Evolutionary conservation across 2,329 filamentous ascomycete genomes (phyloP).

Genomic region (Penicillium sp.): DNA sequence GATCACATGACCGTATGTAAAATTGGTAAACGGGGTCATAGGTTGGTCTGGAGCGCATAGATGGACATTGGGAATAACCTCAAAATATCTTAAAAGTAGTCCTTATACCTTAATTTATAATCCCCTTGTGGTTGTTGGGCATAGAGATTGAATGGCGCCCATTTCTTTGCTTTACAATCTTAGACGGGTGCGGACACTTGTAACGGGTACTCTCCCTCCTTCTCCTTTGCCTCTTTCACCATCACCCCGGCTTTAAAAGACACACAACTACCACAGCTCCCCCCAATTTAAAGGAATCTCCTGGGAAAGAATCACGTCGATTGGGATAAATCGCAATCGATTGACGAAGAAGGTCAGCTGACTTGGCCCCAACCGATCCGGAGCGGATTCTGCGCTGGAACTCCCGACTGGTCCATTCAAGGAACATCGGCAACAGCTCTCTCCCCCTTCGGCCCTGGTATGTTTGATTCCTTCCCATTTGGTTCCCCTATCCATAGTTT

Average conservation of each 20-base stretch:
- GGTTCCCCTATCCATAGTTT: conserved; percentile 1
- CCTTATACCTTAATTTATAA: not conserved
- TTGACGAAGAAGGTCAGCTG: conserved; percentile 7
- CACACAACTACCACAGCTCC: conserved; percentile 1
- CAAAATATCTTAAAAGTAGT: not conserved
- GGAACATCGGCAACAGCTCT: conserved; percentile 6
- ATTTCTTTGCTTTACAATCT: not conserved
- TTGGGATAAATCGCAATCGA: conserved; percentile 3
- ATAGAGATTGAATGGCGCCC: not conserved
- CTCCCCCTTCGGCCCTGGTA: conserved; percentile 19
- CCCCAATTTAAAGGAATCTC: not conserved
- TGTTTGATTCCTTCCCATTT: conserved; percentile 9
- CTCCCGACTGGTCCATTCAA: conserved; percentile 4
- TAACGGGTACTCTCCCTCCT: conserved; percentile 7
- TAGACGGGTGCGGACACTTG: conserved; percentile 9
- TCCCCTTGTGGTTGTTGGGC: not conserved
- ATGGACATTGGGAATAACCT: not conserved
- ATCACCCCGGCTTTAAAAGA: conserved; percentile 1
- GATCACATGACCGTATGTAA: conserved; percentile 4
- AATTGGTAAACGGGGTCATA: conserved; percentile 5
- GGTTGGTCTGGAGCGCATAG: not conserved
- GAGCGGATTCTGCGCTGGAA: conserved; percentile 11
- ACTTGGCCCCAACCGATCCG: conserved; percentile 4
- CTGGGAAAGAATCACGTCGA: not conserved
- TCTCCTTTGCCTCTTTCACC: conserved; percentile 11